These are phyloP conservation scores for Lithohypha guttulata DNA, from an alignment of 2,329 filamentous ascomycete species.

Conservation along the genomic window DNA sequence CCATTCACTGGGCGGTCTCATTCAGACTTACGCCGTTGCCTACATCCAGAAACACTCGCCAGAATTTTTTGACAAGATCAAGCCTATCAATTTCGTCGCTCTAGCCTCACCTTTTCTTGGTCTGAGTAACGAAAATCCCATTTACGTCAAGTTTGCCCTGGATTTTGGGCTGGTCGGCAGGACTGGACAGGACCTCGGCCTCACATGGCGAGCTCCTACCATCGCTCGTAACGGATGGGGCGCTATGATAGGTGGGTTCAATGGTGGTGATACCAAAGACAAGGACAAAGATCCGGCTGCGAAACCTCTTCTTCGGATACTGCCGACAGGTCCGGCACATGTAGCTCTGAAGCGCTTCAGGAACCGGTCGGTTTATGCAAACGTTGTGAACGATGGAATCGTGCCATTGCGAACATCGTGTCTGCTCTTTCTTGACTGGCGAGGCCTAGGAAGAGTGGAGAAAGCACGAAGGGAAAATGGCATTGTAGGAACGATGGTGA, in stretches of 20 bases:
- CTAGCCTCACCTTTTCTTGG: constrained; percentile 79
- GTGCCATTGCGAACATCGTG: constrained; percentile 92
- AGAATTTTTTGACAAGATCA: constrained; percentile 65
- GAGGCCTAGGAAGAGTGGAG: constrained; percentile 81
- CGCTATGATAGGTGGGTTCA: constrained; percentile 62
- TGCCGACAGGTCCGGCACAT: constrained; percentile 77
- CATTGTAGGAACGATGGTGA: constrained; percentile 81
- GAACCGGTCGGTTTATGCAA: constrained; percentile 69
- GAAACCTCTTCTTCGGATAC: constrained; percentile 68
- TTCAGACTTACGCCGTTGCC: constrained; percentile 74
- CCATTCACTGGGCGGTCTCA: constrained; percentile 79
- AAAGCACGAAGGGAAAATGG: constrained; percentile 89
- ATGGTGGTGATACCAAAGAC: constrained; percentile 13
- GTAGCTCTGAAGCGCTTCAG: constrained; percentile 65
- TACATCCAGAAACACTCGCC: constrained; percentile 77
- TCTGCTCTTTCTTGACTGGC: constrained; percentile 93
- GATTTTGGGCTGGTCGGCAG: constrained; percentile 95
- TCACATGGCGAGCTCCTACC: constrained; percentile 76
- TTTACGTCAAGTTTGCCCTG: constrained; percentile 93
- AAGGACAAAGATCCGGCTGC: constrained; percentile 75
- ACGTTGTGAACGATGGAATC: constrained; percentile 81
- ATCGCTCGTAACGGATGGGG: constrained; percentile 61
- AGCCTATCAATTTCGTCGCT: constrained; percentile 88
- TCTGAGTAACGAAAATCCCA: constrained; percentile 89
- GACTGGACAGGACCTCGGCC: constrained; percentile 84